A percentile compares a stretch with the other conserved stretches of the same genome.
phyloP scores from a whole-genome alignment of 2,329 filamentous ascomycete species.

The Verticillium tricorpus region DNA sequence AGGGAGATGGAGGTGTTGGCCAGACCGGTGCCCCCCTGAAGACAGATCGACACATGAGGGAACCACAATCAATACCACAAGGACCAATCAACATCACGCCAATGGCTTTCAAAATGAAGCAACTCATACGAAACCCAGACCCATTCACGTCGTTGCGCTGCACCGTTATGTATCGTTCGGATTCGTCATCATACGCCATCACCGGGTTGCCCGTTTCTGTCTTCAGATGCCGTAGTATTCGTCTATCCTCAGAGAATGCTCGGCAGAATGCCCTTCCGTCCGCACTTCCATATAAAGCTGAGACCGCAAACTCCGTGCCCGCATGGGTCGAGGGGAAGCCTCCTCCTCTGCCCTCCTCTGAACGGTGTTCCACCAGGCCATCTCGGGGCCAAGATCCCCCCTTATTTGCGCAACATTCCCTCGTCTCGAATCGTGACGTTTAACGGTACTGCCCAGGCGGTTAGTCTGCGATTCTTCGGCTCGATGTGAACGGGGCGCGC shows the following conservation, averaged over 20 bases:
- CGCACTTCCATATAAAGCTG: constrained; percentile 27
- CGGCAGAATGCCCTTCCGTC: constrained; percentile 36
- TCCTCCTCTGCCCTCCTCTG: constrained; percentile 28
- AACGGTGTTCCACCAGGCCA: constrained; percentile 24
- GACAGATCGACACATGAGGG: no score
- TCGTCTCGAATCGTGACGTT: constrained; percentile 16
- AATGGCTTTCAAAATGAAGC: no score
- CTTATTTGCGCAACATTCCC: constrained; percentile 7
- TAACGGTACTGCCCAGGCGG: constrained; percentile 29
- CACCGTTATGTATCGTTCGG: background rate
- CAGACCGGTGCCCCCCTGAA: no score
- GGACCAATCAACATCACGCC: no score
- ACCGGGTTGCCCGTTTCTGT: background rate
- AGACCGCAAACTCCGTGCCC: constrained; percentile 35
- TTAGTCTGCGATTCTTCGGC: constrained; percentile 13
- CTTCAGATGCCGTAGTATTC: constrained; percentile 32
- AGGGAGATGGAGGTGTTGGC: no score
- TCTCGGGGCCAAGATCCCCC: constrained; percentile 11
- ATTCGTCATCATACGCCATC: background rate
- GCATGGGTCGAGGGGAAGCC: constrained; percentile 29
- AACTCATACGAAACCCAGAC: background rate
- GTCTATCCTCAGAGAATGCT: constrained; percentile 37
- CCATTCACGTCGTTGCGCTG: background rate
- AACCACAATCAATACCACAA: no score
- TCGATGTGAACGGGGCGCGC: background rate